Evolutionary conservation across 441 rosid species (phyloP).

Genomic region (Populus hybrid): DNA sequence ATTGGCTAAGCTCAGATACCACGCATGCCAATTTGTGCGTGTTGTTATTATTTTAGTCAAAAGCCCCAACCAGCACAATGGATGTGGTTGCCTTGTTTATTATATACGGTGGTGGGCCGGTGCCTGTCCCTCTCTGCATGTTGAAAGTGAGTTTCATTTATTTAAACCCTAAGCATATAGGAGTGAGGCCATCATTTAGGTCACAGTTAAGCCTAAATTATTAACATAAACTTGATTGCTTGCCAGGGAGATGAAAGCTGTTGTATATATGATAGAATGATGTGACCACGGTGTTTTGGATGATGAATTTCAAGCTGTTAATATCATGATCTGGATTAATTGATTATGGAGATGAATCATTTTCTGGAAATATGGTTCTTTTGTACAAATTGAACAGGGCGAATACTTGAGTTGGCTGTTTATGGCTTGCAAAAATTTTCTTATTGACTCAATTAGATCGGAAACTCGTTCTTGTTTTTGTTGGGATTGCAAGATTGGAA

Average conservation of each 20-base stretch:
- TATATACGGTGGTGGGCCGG: slow-evolving; percentile 3
- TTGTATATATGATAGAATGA: background rate
- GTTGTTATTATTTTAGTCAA: background rate
- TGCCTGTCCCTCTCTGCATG: background rate
- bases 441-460: background rate
- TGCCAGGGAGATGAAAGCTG: background rate
- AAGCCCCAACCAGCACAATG: slow-evolving; percentile 7
- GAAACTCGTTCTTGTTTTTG: background rate
- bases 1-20: background rate
- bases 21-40: background rate
- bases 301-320: background rate
- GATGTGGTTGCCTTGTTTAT: background rate
- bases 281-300: too few species aligned
- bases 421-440: background rate
- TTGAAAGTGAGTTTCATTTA: background rate
- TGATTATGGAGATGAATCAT: background rate
- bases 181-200: background rate
- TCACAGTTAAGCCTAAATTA: background rate
- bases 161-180: background rate
- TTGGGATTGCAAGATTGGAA: background rate
- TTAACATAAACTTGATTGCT: background rate
- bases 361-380: background rate
- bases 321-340: background rate
- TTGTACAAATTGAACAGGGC: too few species aligned
- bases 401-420: background rate